Evolutionary conservation across 345 rosid genomes (phyloP), one percentile per base, ranked within the genome.

Genomic region (Pseudoturritis turrita): DNA sequence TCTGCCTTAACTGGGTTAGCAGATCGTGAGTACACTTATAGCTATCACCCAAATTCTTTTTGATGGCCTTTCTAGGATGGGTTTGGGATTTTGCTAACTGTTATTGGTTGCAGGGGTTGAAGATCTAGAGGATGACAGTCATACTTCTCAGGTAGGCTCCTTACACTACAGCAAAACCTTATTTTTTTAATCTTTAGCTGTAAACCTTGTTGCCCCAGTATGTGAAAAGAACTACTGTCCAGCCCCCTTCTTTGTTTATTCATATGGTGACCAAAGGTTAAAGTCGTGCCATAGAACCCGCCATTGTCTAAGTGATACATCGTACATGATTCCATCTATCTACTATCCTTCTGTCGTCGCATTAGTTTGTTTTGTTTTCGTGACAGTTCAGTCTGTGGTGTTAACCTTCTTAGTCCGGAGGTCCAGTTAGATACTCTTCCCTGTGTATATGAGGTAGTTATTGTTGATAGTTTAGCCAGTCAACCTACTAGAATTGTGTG

Each of bases 1-100:
- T 79, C 89, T 31, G 92, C 98, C 44, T 86, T 88, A 63, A 72
- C 95, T 55, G 89, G 89, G 50, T 79, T 96, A 25, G 76, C 75
- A 72, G 91, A 82, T 18, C 73, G 92, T 87, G 49, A 80, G 89
- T 80, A 18, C 59, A 51, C 61, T 53, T 58, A 40, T 44, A 69
- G 52, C 62, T 44, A 26, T 19, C 41, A 52, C 33, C 9, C 26
- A 23, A 35, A 51, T 72, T 52, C 25, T 59, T 26, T 49, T 47
- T 53, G 11, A 35, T 26, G 31, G 26, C 6, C 18, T 26, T 47
- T 56, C 4, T 63, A 52, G 36, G 2, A 43, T 54, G 8, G 43
- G 28, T 41, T 57, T 65, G 12, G 14, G 52, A 46, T 67, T 73
- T 43, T 72, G 49, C 62, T 71, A 25, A 49, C 60, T 63, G 22